phyloP scores from a whole-genome alignment of 2,329 filamentous ascomycete species.

The Fusarium marasasianum region DNA sequence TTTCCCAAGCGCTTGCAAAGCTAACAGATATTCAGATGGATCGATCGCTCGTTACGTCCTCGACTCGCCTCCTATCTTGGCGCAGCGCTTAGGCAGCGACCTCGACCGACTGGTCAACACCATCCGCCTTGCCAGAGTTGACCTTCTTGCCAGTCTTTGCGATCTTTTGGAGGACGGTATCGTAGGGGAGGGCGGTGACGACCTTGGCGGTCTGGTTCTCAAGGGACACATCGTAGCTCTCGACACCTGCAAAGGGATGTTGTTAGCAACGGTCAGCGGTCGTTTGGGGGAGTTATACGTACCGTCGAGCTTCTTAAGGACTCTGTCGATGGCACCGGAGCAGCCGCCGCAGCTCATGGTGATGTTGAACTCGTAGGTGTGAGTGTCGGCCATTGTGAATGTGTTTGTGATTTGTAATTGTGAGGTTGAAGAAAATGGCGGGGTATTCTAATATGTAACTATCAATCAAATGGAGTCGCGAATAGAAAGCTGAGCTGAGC shows the following conservation, averaged over 20 bases:
- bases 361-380: constrained; percentile 96
- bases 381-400: constrained; percentile 73
- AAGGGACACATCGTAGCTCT: constrained; percentile 87
- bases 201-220: constrained; percentile 86
- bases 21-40: constrained; percentile 31
- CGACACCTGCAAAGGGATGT: constrained; percentile 70
- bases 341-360: constrained; percentile 96
- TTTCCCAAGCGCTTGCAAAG: constrained; percentile 27
- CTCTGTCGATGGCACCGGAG: constrained; percentile 91
- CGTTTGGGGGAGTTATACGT: constrained; percentile 43
- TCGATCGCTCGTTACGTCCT: constrained; percentile 1
- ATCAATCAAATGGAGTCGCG: neutral
- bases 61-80: neutral
- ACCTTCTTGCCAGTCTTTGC: constrained; percentile 96
- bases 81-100: constrained; percentile 45
- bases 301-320: constrained; percentile 94
- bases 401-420: constrained; percentile 8
- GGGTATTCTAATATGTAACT: constrained; percentile 24
- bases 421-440: constrained; percentile 24
- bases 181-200: constrained; percentile 76
- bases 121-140: constrained; percentile 78
- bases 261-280: constrained; percentile 13
- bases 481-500: constrained; percentile 5
- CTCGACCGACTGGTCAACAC: constrained; percentile 63
- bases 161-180: constrained; percentile 86